Base-by-base conservation (phyloP, 305 asterid genomes). In the Ilex paraguariensis region DNA sequence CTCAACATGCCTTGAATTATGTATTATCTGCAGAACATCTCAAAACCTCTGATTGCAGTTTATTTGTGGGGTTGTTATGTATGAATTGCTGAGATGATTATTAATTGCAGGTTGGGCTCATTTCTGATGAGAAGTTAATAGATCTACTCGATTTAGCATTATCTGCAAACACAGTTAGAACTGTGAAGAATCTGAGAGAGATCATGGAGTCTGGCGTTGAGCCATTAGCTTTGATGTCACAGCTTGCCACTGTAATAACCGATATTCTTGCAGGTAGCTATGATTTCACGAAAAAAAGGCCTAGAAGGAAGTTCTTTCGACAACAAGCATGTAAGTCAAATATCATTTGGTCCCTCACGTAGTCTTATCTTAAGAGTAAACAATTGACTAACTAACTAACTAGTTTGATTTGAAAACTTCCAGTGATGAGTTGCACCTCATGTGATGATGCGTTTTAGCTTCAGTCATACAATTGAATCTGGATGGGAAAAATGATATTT, bases 241-340 rank as follows among this genome's bases (percentile, higher is more conserved):
- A 90, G 81, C 97, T 94, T 71, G 99, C 99, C 30, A 87, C 96
- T 0, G 87, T 86, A 69, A 90, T 94, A 71, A 94, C 97, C 50
- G 97, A 94, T 78, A 84, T 94, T 76, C 95, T 94, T 71, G 99
- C 97, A 57, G 96, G 97, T 68, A 90, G 93, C 75, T 87, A 81
- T 58, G 81, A 86, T 77, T 77, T 90, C 80, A 66, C 70, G 15
- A 88, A 80, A 79, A 88, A 72, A 67, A 77, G 86, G 68, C 73
- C 90, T 64, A 65, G 82, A 77, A 86, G 95, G 82, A 94, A 91
- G 74, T 94, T 94, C 79, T 94, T 94, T 21, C 67, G 80, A 74
- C 73, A 75, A 39, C 88, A 78, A 61, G 73, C 85, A 71, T 61
- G 99, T 94, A 76, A 76, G 97, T 73, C 59, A 66, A 61, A 6